These are phyloP conservation scores for Speleostelium caveatum DNA, from an alignment of 78 protist species.

Conservation along the genomic window DNA sequence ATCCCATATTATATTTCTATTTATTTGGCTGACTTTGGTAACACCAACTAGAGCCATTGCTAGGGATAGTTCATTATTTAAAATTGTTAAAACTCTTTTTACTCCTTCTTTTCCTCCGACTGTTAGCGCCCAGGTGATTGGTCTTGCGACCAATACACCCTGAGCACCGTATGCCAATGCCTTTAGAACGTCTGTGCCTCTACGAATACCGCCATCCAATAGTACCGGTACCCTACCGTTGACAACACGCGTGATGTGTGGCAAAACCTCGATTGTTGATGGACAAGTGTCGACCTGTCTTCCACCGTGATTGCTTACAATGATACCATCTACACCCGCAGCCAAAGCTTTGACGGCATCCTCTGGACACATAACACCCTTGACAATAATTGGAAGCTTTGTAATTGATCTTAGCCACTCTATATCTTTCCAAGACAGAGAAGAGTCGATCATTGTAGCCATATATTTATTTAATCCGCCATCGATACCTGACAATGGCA, in stretches of 20 bases:
- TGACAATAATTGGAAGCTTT: constrained; percentile 78
- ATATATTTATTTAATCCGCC: constrained; percentile 57
- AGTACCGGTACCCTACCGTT: constrained; percentile 62
- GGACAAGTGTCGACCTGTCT: constrained; percentile 86
- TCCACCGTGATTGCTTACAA: constrained; percentile 90
- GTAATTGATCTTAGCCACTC: constrained; percentile 83
- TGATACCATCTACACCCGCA: constrained; percentile 81
- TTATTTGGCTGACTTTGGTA: constrained; percentile 6
- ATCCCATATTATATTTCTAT: constrained; percentile 26
- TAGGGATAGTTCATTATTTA: constrained; percentile 38
- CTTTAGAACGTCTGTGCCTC: constrained; percentile 90
- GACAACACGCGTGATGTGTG: constrained; percentile 63
- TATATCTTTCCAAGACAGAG: constrained; percentile 86
- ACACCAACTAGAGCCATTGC: constrained; percentile 76
- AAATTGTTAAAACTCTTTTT: background rate
- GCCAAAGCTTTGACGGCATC: constrained; percentile 85
- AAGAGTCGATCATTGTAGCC: constrained; percentile 77
- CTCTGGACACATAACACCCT: constrained; percentile 85
- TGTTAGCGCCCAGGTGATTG: constrained; percentile 83
- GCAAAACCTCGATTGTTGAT: constrained; percentile 75
- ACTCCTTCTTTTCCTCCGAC: constrained; percentile 77
- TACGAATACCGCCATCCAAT: constrained; percentile 90
- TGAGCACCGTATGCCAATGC: constrained; percentile 86
- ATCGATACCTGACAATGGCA: constrained; percentile 20
- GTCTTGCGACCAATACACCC: constrained; percentile 86